phyloP scores from a whole-genome alignment of 768 basidiomycete species.

The Rhizopogon sp. region DNA sequence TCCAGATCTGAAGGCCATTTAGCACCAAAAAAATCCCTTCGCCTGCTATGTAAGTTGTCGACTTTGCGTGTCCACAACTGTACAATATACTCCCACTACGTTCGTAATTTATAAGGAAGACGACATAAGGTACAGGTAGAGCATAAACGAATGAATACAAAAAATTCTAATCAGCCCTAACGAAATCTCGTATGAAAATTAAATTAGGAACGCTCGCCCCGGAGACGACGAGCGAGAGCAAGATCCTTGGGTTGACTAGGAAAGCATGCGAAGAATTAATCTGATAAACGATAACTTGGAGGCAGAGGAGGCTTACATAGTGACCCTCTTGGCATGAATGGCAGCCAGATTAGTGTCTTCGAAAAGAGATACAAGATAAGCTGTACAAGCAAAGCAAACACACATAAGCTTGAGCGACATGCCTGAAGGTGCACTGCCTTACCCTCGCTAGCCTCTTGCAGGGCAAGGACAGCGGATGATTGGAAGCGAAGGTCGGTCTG shows the following conservation, averaged over 20 bases:
- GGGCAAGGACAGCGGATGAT: slow-evolving; percentile 78
- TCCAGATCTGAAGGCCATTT: too few species aligned
- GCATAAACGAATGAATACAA: too few species aligned
- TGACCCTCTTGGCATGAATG: slow-evolving; percentile 77
- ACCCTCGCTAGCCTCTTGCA: slow-evolving; percentile 76
- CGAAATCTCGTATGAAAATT: too few species aligned
- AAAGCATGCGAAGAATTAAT: slow-evolving; percentile 5
- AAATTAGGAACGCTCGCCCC: slow-evolving; percentile 60
- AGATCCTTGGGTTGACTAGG: slow-evolving; percentile 74
- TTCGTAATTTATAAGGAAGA: too few species aligned
- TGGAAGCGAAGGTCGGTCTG: slow-evolving; percentile 81
- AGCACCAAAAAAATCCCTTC: too few species aligned
- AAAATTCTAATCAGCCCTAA: too few species aligned
- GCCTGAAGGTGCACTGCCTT: too few species aligned
- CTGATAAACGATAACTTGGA: background rate
- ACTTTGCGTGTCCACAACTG: too few species aligned
- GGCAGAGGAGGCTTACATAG: slow-evolving; percentile 40
- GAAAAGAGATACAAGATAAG: slow-evolving; percentile 70
- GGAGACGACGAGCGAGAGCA: slow-evolving; percentile 66
- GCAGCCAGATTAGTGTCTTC: slow-evolving; percentile 77
- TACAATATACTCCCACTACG: too few species aligned
- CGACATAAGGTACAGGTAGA: too few species aligned
- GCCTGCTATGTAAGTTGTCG: too few species aligned
- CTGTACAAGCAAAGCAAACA: too few species aligned
- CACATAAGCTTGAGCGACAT: slow-evolving; percentile 11